Conservation (phyloP, 495 filamentous ascomycete genomes). For the Neurospora sublineolata region DNA sequence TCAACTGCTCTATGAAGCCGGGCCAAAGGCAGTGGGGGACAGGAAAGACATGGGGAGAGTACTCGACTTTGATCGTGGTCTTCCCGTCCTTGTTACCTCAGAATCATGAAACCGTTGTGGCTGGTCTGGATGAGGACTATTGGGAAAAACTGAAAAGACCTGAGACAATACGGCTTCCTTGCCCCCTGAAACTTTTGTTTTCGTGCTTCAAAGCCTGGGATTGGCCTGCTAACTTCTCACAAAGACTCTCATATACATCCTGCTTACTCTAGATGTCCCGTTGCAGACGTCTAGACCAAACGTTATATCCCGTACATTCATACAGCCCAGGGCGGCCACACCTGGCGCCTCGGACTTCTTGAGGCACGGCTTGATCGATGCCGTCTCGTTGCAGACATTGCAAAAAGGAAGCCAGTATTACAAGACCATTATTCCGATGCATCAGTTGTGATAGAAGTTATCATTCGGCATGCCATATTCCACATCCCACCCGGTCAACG, state of each 20-base stretch:
- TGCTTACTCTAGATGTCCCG: conserved; percentile 1
- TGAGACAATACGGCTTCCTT: conserved; percentile 13
- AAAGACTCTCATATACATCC: conserved; percentile 1
- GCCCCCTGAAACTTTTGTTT: neutral
- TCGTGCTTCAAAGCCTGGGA: conserved; percentile 6
- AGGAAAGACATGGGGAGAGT: conserved; percentile 3
- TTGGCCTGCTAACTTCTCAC: conserved; percentile 4
- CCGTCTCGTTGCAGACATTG: conserved; percentile 3
- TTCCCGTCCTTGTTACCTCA: conserved; percentile 3
- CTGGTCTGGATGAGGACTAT: conserved; percentile 19
- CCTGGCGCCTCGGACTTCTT: neutral
- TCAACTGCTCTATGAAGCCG: conserved; percentile 6
- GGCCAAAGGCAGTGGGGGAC: conserved; percentile 27
- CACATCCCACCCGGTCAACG: conserved; percentile 1
- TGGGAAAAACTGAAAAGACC: conserved; percentile 29
- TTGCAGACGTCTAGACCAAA: conserved; percentile 2
- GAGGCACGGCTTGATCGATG: conserved; percentile 1
- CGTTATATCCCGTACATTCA: neutral
- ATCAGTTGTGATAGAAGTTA: conserved; percentile 1
- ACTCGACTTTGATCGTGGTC: conserved; percentile 3
- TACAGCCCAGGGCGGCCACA: neutral
- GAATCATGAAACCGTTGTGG: conserved; percentile 25
- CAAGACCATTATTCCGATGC: conserved; percentile 6
- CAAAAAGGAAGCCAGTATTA: neutral
- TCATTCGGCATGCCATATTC: conserved; percentile 10